These are phyloP conservation scores for Phaeosphaeriaceae sp. DNA, from an alignment of 2,329 filamentous ascomycete species.

Conservation along the genomic window DNA sequence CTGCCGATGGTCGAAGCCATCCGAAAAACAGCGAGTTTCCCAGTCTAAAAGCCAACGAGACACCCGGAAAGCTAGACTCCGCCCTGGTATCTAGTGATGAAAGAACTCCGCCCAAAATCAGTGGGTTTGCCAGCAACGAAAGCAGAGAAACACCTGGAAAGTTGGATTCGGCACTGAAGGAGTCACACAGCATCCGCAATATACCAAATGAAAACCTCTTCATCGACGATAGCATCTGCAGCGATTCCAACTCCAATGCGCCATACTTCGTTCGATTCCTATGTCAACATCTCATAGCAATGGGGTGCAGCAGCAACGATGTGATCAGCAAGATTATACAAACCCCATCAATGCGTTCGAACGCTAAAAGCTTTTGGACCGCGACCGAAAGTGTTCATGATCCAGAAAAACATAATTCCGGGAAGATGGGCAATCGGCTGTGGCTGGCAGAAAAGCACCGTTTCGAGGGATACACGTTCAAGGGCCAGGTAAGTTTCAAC, in stretches of 20 bases:
- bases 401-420: not conserved
- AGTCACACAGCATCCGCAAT: conserved; percentile 34
- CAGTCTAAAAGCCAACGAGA: not conserved
- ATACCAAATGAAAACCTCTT: conserved; percentile 41
- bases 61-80: not conserved
- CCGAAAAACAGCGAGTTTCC: not conserved
- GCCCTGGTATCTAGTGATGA: not conserved
- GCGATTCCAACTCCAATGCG: not conserved
- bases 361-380: not conserved
- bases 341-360: not conserved
- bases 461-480: conserved; percentile 44
- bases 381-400: not conserved
- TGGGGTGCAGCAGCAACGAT: conserved; percentile 15
- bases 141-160: not conserved
- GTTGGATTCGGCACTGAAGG: conserved; percentile 20
- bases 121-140: not conserved
- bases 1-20: not conserved
- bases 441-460: conserved; percentile 16
- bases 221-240: conserved; percentile 13
- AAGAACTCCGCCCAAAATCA: not conserved
- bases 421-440: not conserved
- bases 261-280: conserved; percentile 47
- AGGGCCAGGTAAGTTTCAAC: conserved; percentile 36
- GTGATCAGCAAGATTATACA: not conserved
- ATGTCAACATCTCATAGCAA: conserved; percentile 35